Evolutionary conservation across 495 filamentous ascomycete genomes (phyloP), one percentile per base, ranked within the genome.

Genomic region (Aspergillus olivimuriae): DNA sequence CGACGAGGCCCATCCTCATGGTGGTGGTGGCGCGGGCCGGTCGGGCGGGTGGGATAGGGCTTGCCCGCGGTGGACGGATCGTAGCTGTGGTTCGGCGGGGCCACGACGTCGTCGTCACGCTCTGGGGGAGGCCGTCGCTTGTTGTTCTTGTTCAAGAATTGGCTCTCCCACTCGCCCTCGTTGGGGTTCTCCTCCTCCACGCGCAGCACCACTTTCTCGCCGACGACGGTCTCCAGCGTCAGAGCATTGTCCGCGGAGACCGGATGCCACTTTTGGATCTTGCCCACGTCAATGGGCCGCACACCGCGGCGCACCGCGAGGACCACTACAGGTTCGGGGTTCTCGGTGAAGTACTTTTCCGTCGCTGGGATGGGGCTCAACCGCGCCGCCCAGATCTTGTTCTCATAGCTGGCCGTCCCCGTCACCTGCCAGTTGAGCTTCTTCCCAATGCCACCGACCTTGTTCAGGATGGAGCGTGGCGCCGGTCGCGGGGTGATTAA

Each of bases 231-330:
- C 46, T 88, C 84, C 49, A 99, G 83, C 2, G 73, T 68, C 39
- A 90, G 72, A 2, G 70, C 63, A 43, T 81, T 78, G 12, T 87
- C 81, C 20, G 76, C 65, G 3, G 83, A 68, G 8, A 94, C 70
- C 2, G 83, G 78, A 53, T 87, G 78, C 92, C 92, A 99, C 46
- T 84, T 81, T 20, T 81, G 78, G 41, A 97, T 96, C 52, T 80
- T 83, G 39, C 74, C 76, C 19, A 87, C 89, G 54, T 96, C 90
- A 26, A 80, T 72, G 1, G 88, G 89, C 20, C 84, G 82, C 12
- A 83, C 77, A 3, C 82, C 80, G 46, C 79, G 81, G 39, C 82
- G 76, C 35, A 84, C 63, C 20, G 84, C 87, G 32, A 94, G 67
- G 10, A 94, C 83, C 23, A 94, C 76, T n/a, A 84, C 68, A 12